Evolutionary conservation across 2,329 filamentous ascomycete species (phyloP), one percentile per base, ranked within the genome.

Genomic region (Aspergillus terreus): DNA sequence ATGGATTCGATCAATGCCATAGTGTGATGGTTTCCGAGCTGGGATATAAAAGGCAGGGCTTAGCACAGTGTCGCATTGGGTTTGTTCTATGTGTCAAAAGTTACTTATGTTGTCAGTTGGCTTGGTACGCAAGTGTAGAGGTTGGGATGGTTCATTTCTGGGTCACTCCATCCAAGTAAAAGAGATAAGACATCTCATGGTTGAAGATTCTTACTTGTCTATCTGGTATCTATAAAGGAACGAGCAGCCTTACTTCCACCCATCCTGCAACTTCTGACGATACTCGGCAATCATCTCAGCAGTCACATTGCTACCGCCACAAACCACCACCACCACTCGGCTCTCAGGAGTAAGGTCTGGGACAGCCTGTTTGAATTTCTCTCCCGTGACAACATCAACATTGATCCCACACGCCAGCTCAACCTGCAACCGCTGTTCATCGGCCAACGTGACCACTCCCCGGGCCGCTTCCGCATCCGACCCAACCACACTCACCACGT

Each of bases 321-420:
- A 71, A 44, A 69, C 64, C 57, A 72, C 47, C n/a, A 71, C 54
- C 10, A 72, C 67, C 33, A 72, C 67, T 17, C 65, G 64, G 49
- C 61, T 71, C 9, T 70, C 60, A 4, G 60, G 59, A 12, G 23
- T 55, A 6, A 71, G 50, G 27, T 61, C 61, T 15, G 60, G 57
- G 12, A 69, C 49, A 4, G 54, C 54, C 32, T 66, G 56, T 49
- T 55, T 64, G 45, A 71, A 49, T 44, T 49, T 51, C 19, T 49
- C 46, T 17, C 54, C 56, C n/a, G 61, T 32, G 6, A 58, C 68
- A 53, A 65, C 55, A 45, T 70, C 87, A 15, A 95, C 71, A 46
- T 85, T 86, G 4, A 92, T 90, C 0, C 91, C 90, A 67, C 91
- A 95, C 0, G 90, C 83, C 30, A 86, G 76, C 74, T 96, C 92